phyloP scores from a whole-genome alignment of 306 rosid species.

The Prosopis cineraria region DNA sequence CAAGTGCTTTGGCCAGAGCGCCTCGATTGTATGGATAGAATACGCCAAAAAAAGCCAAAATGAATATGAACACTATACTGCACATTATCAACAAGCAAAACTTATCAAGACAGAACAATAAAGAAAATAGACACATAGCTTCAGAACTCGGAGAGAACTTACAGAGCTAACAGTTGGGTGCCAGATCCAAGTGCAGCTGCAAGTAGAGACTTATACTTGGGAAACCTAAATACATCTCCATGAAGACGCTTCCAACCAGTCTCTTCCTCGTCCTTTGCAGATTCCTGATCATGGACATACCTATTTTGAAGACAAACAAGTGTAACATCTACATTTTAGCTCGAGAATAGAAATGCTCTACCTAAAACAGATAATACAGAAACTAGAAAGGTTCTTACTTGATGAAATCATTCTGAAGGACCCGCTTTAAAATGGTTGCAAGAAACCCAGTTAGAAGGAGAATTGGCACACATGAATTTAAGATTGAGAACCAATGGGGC shows the following conservation, averaged over 20 bases:
- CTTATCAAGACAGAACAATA: slow-evolving; percentile 5
- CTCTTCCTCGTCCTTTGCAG: slow-evolving; percentile 95
- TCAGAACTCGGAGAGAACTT: slow-evolving; percentile 29
- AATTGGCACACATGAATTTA: slow-evolving; percentile 92
- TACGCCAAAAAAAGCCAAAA: slow-evolving; percentile 90
- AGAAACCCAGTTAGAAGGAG: slow-evolving; percentile 63
- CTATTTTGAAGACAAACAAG: slow-evolving; percentile 41
- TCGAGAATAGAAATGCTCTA: background rate
- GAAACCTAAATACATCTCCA: slow-evolving; percentile 92
- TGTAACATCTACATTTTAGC: slow-evolving; percentile 14
- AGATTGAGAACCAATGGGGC: slow-evolving; percentile 85
- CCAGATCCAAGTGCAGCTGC: slow-evolving; percentile 94
- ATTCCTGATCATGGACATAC: slow-evolving; percentile 94
- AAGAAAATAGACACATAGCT: background rate
- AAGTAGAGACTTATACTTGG: slow-evolving; percentile 60
- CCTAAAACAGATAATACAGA: background rate
- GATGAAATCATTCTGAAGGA: slow-evolving; percentile 70
- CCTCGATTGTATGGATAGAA: slow-evolving; percentile 96
- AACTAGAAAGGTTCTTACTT: slow-evolving; percentile 53
- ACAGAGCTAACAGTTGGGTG: slow-evolving; percentile 68
- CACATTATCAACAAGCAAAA: slow-evolving; percentile 30
- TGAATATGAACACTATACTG: slow-evolving; percentile 83
- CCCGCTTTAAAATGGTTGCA: slow-evolving; percentile 95
- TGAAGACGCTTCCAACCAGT: slow-evolving; percentile 95
- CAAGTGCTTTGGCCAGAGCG: slow-evolving; percentile 78